Percentiles rank a stretch among this genome's conserved stretches.
phyloP scores from a whole-genome alignment of 108 stramenopile species.

The Epipyxis sp. region DNA sequence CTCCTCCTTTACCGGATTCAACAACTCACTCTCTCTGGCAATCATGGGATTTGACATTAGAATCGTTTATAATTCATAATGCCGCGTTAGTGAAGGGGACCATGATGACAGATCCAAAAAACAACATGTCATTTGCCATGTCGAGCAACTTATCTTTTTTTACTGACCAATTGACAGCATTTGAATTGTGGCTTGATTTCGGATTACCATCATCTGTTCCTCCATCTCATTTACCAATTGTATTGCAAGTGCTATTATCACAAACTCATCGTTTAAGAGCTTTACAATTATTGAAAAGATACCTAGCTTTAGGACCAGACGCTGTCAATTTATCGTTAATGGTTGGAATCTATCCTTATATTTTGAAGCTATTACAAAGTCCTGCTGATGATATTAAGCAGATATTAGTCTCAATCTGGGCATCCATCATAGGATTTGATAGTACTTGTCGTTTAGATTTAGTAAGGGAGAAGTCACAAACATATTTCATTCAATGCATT shows the following conservation, averaged over 20 bases:
- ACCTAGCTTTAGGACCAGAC: slow-evolving; percentile 82
- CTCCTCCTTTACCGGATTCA: slow-evolving; percentile 82
- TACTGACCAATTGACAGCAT: slow-evolving; percentile 91
- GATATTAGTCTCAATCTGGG: slow-evolving; percentile 88
- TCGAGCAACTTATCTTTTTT: slow-evolving; percentile 65
- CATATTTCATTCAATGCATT: slow-evolving; percentile 79
- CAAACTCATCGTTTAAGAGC: slow-evolving; percentile 86
- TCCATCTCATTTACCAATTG: slow-evolving; percentile 87
- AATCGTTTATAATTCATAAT: slow-evolving; percentile 77
- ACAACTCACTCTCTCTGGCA: slow-evolving; percentile 91
- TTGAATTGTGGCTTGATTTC: slow-evolving; percentile 94
- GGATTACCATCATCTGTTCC: slow-evolving; percentile 55
- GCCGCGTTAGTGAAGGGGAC: background rate
- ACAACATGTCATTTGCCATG: slow-evolving; percentile 30
- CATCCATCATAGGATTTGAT: slow-evolving; percentile 82
- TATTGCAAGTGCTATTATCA: slow-evolving; percentile 48
- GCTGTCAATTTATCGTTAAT: slow-evolving; percentile 86
- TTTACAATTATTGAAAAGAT: slow-evolving; percentile 74
- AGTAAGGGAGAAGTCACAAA: slow-evolving; percentile 75
- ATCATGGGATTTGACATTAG: slow-evolving; percentile 97
- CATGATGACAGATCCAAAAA: background rate
- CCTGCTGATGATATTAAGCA: slow-evolving; percentile 80
- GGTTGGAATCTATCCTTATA: slow-evolving; percentile 95
- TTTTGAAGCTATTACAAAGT: slow-evolving; percentile 83
- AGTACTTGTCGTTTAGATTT: slow-evolving; percentile 80